Percentiles rank a stretch among this genome's conserved stretches.
Evolutionary conservation across 2,329 filamentous ascomycete species (phyloP).

Genomic region (Lachnellula arida): DNA sequence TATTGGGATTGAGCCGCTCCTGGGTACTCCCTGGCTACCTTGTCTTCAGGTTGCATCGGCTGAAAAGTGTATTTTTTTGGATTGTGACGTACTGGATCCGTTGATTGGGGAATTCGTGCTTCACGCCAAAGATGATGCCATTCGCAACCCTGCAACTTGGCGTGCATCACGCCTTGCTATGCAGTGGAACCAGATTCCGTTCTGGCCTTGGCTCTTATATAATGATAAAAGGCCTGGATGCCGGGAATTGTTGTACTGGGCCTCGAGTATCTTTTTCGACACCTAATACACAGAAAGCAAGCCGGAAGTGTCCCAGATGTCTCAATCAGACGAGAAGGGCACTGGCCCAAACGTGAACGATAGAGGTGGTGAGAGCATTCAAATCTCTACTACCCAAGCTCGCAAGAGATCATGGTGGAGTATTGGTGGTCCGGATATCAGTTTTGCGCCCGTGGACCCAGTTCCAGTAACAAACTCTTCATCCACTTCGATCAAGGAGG

Average conservation of each 20-base stretch:
- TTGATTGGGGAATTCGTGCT: neutral
- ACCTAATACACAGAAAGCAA: neutral
- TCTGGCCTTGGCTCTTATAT: too few species aligned
- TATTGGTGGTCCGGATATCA: conserved; percentile 5
- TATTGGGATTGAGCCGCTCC: too few species aligned
- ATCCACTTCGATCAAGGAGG: neutral
- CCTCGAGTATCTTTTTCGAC: neutral
- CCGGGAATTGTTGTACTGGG: neutral
- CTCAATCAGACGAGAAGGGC: neutral
- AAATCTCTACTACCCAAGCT: neutral
- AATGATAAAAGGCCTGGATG: too few species aligned
- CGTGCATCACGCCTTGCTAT: neutral
- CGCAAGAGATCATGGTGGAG: conserved; percentile 1
- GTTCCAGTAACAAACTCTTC: neutral
- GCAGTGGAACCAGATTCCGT: neutral
- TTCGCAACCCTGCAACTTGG: neutral
- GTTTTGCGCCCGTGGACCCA: conserved; percentile 5
- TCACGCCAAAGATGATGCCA: neutral
- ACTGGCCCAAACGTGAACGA: neutral
- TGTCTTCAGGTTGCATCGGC: neutral
- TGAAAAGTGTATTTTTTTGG: neutral
- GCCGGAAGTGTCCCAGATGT: neutral
- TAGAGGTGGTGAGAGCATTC: neutral
- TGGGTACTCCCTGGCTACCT: too few species aligned
- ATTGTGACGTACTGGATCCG: neutral